Percentiles rank a stretch among this genome's conserved stretches.
Conservation (phyloP, 208 protist species). For the Trypanosoma theileri region DNA sequence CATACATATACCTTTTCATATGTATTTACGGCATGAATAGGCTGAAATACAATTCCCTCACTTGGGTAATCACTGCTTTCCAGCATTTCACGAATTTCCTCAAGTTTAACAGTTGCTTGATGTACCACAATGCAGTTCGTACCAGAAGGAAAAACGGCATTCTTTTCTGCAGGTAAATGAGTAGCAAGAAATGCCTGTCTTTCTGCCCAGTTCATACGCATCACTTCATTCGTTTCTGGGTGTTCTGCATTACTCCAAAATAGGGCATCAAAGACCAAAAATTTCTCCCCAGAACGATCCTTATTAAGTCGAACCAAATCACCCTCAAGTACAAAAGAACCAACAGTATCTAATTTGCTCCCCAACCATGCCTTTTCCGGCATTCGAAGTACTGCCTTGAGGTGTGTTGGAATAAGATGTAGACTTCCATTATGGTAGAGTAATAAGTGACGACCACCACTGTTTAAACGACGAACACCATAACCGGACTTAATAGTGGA, state of each 20-base stretch:
- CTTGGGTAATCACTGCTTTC: conserved; percentile 62
- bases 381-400: conserved; percentile 72
- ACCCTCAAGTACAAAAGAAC: conserved; percentile 71
- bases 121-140: conserved; percentile 67
- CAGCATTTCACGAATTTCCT: conserved; percentile 52
- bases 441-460: conserved; percentile 57
- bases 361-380: conserved; percentile 63
- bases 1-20: conserved; percentile 68
- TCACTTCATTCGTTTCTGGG: conserved; percentile 48
- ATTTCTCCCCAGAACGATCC: conserved; percentile 62
- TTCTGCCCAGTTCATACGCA: conserved; percentile 61
- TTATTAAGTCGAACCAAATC: conserved; percentile 49
- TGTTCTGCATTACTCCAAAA: conserved; percentile 66
- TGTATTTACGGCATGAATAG: conserved; percentile 40
- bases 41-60: conserved; percentile 82
- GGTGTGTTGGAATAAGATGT: conserved; percentile 78
- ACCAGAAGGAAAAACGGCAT: conserved; percentile 40
- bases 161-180: conserved; percentile 50
- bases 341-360: conserved; percentile 38
- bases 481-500: conserved; percentile 59
- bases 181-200: conserved; percentile 53
- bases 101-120: conserved; percentile 51
- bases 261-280: conserved; percentile 73
- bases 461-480: conserved; percentile 63
- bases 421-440: conserved; percentile 45